Evolutionary conservation across 2,329 filamentous ascomycete species (phyloP), one percentile per base, ranked within the genome.

Genomic region (Botrytis galanthina): DNA sequence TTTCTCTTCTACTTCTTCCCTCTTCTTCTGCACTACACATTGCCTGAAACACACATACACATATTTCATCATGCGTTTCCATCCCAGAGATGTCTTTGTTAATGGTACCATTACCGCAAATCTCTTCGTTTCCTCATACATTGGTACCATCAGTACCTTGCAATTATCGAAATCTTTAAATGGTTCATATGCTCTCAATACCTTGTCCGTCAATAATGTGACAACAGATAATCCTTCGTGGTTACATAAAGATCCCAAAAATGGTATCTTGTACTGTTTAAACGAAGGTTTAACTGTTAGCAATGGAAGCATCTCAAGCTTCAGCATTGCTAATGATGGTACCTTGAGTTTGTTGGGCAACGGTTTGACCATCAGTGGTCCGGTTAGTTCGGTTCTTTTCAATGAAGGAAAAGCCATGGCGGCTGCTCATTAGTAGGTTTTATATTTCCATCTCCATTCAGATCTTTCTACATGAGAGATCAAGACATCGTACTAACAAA

Each of bases 121-220:
- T 71, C 80, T 84, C 67, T 84, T 81, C 74, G 81, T 82, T 57
- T 80, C 82, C 22, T 83, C 83, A 60, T 84, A 84, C 76, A 74
- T 75, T 29, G 81, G 82, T 16, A 79, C 76, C 16, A 78, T 84
- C 59, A 81, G 81, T 44, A 79, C 81, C 3, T 76, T 84, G 26
- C 73, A 78, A 35, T 77, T 83, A 32, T 74, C 61, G 12, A 73
- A 75, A 61, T 76, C 74, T 63, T 77, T 78, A 39, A 73, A 74
- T 68, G 78, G 76, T 16, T 48, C 62, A 2, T 80, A 78, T 67
- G 57, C 75, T 8, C 69, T 81, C n/a, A 73, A 72, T 4, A 68
- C 62, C 1, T 48, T 77, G 3, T 72, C 77, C 14, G 48, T 74
- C 20, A 78, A 77, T 29, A 77, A 78, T 54, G 77, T 74, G 7